Conservation (phyloP, 805 yeast species). For the Zygotorulaspora sp. region DNA sequence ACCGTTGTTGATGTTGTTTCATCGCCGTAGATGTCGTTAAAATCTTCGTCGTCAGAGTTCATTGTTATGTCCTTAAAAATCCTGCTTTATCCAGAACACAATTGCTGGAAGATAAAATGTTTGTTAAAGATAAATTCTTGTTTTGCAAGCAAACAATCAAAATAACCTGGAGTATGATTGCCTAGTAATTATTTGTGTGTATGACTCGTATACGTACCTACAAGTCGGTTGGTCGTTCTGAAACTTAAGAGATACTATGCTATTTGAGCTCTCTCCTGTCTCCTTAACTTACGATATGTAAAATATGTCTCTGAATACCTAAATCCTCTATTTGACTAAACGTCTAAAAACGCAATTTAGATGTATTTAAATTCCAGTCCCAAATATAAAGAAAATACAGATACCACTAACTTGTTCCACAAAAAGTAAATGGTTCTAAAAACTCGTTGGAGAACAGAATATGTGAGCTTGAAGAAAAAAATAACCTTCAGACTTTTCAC, state of each 20-base stretch:
- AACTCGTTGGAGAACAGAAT: no score
- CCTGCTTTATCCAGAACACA: no score
- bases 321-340: slow-evolving; percentile 2
- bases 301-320: slow-evolving; percentile 1
- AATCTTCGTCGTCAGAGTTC: slow-evolving; percentile 90
- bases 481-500: no score
- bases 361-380: neutral
- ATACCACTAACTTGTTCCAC: neutral
- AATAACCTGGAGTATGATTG: neutral
- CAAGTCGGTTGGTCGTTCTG: neutral
- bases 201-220: neutral
- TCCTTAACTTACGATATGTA: slow-evolving; percentile 1
- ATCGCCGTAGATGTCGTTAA: slow-evolving; percentile 77
- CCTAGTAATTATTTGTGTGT: neutral
- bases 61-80: no score
- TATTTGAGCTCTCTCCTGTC: neutral
- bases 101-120: no score
- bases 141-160: neutral
- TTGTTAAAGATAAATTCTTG: neutral
- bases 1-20: slow-evolving; percentile 25
- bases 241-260: neutral
- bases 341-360: neutral
- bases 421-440: neutral
- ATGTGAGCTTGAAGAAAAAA: no score
- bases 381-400: neutral